Conservation (phyloP, 805 yeast species). For the Saturnispora diversa region DNA sequence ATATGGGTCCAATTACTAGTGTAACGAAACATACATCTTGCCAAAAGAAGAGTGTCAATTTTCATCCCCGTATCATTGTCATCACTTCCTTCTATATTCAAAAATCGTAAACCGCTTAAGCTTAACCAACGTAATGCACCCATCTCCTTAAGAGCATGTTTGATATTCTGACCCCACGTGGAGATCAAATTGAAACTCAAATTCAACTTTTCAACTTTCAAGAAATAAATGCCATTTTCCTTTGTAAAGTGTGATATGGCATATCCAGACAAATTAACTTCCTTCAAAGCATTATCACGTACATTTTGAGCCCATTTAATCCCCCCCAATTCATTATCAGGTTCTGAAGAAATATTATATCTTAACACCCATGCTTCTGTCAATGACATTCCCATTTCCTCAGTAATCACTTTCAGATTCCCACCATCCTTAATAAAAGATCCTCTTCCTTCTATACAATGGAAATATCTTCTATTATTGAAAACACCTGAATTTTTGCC, state of each 20-base stretch:
- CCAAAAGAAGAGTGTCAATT: neutral
- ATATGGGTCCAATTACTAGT: neutral
- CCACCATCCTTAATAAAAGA: slow-evolving; percentile 50
- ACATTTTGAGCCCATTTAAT: neutral
- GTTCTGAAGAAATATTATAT: neutral
- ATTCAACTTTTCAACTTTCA: slow-evolving; percentile 12
- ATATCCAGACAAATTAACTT: slow-evolving; percentile 24
- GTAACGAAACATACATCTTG: slow-evolving; percentile 4
- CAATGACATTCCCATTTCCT: slow-evolving; percentile 37
- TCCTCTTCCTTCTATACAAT: slow-evolving; percentile 38
- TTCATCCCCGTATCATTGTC: neutral
- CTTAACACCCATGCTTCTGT: slow-evolving; percentile 30
- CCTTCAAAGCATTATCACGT: slow-evolving; percentile 1
- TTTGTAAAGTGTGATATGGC: slow-evolving; percentile 33
- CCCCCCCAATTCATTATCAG: slow-evolving; percentile 17
- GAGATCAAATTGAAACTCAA: slow-evolving; percentile 3
- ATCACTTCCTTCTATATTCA: slow-evolving; percentile 2
- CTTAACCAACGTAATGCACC: slow-evolving; percentile 27
- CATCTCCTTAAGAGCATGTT: slow-evolving; percentile 37
- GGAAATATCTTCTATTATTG: slow-evolving; percentile 51
- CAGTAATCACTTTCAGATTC: slow-evolving; percentile 13
- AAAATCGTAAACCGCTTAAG: slow-evolving; percentile 48
- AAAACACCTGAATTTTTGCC: slow-evolving; percentile 69
- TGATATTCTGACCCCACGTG: neutral
- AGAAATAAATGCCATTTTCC: too few relatives aligned